Evolutionary conservation across 306 rosid genomes (phyloP).

Genomic region (Gastrolobium villosum): DNA sequence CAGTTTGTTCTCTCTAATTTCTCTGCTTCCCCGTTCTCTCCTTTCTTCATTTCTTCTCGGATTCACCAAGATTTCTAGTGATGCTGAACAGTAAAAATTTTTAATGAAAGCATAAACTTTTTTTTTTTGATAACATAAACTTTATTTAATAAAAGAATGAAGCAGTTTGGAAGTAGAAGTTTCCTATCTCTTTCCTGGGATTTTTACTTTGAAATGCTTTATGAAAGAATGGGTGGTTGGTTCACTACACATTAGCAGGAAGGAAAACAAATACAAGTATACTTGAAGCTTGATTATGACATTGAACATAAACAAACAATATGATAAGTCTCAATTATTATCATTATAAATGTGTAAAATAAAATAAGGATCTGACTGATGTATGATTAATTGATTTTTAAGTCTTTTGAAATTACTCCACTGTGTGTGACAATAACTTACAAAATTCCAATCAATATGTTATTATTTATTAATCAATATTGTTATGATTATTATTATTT

Average conservation of each 20-base stretch:
- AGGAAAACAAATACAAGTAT: constrained; percentile 15
- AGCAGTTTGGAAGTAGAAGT: constrained; percentile 16
- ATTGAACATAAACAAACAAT: constrained; percentile 23
- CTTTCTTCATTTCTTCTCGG: background rate
- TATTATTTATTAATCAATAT: constrained; percentile 19
- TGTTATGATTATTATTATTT: constrained; percentile 16
- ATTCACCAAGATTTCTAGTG: background rate
- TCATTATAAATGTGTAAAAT: constrained; percentile 27
- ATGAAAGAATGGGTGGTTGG: background rate
- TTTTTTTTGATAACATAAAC: background rate
- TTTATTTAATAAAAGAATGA: background rate
- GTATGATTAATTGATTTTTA: constrained; percentile 20
- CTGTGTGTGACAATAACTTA: constrained; percentile 29
- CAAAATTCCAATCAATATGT: background rate
- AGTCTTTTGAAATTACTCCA: constrained; percentile 11
- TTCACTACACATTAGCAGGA: constrained; percentile 7
- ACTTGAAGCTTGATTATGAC: constrained; percentile 14
- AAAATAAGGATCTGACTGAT: background rate
- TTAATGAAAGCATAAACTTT: background rate
- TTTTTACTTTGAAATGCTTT: background rate
- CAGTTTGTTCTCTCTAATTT: background rate
- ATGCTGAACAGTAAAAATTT: background rate
- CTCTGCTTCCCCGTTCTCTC: background rate
- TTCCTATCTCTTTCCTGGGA: background rate
- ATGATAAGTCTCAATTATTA: background rate